A percentile compares a stretch with the other conserved stretches of the same genome.
phyloP scores from a whole-genome alignment of 2,329 filamentous ascomycete species.

The Biscogniauxia marginata region DNA sequence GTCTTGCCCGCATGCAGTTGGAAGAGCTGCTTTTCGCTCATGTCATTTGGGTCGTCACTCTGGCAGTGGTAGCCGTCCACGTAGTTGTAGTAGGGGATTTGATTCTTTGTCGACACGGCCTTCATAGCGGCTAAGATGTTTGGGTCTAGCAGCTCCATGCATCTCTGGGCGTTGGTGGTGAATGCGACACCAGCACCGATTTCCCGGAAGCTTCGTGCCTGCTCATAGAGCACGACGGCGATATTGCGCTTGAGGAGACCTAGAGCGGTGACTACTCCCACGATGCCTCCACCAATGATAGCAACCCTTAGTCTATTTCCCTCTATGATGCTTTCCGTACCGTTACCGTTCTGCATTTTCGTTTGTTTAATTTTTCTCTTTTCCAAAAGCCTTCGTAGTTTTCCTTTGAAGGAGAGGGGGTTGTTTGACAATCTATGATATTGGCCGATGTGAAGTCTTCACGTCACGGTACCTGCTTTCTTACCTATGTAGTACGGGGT shows the following conservation, averaged over 20 bases:
- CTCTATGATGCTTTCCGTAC: no score
- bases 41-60: constrained; percentile 15
- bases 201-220: constrained; percentile 22
- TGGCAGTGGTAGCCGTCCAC: constrained; percentile 21
- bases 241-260: constrained; percentile 22
- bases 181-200: constrained; percentile 29
- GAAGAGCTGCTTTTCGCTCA: constrained; percentile 14
- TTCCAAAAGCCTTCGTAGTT: no score
- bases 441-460: no score
- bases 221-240: constrained; percentile 22
- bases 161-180: constrained; percentile 19
- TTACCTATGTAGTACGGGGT: no score
- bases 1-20: constrained; percentile 13
- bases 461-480: no score
- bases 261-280: constrained; percentile 19
- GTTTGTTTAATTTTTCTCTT: no score
- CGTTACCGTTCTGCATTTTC: no score
- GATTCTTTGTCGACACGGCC: constrained; percentile 16
- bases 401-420: no score
- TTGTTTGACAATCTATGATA: no score
- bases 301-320: no score
- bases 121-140: constrained; percentile 17
- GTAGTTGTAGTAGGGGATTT: constrained; percentile 21
- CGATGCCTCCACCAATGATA: constrained; percentile 27
- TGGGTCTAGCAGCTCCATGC: constrained; percentile 23